Evolutionary conservation across 129 eudicot genomes (phyloP), one percentile per base, ranked within the genome.

Genomic region (Escallonia herrerae): DNA sequence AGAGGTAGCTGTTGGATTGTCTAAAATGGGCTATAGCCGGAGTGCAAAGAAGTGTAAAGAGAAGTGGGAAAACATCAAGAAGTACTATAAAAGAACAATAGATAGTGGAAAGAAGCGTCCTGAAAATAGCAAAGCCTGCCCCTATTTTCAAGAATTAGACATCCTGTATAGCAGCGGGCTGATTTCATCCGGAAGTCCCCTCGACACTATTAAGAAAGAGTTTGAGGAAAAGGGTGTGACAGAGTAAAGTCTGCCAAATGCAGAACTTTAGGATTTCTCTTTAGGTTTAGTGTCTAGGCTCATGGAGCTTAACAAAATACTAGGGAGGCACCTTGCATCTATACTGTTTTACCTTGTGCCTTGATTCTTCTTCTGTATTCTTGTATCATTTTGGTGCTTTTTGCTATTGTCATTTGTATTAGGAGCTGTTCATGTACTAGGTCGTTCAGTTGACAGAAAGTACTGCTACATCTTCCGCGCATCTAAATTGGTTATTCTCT

Each of bases 51-150:
- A 73, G 69, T 87, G 87, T 72, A 87, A 77, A 70, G 90, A 87
- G 79, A 87, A 87, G 65, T 87, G 95, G 90, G 95, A 87, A 49
- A 87, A 81, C 63, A 84, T 87, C 42, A 87, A 79, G 57, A 87
- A 87, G 74, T 84, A 87, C 76, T 87, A 75, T 15, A 76, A 65
- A 67, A 79, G 68, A 68, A 67, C 80, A 4, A 56, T 42, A 63
- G 83, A 80, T 63, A 73, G 56, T 39, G 80, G 77, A 48, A 78
- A 72, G 58, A 80, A 62, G 69, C 47, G 69, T 33, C 11, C 69
- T 12, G 75, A 68, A 13, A 63, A 67, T 70, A 40, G 65, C 55
- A 64, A 77, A 68, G 40, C 68, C 41, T 81, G 91, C 71, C 68
- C 82, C 12, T 81, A 85, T 63, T 85, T 85, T 47, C 74, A 74